These are phyloP conservation scores for Xylaria digitata DNA, from an alignment of 2,329 filamentous ascomycete species.

Conservation along the genomic window DNA sequence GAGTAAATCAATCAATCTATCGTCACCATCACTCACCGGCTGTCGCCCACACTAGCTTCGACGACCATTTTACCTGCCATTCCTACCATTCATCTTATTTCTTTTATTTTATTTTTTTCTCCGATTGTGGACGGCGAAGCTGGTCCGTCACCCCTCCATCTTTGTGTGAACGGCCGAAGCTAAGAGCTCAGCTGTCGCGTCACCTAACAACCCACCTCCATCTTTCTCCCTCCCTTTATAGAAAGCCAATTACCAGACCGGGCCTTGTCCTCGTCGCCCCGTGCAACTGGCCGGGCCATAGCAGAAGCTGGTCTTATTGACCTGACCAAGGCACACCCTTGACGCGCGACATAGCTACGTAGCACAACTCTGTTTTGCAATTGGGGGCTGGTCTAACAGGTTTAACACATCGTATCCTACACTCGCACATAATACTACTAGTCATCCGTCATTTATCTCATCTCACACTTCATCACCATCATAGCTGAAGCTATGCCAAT, in stretches of 20 bases:
- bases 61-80: neutral
- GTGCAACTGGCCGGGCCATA: slow-evolving; percentile 7
- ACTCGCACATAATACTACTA: neutral
- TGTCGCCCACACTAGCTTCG: neutral
- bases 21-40: slow-evolving; percentile 13
- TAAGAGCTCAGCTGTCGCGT: slow-evolving; percentile 27
- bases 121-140: slow-evolving; percentile 7
- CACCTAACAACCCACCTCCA: neutral
- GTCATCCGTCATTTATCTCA: neutral
- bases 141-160: neutral
- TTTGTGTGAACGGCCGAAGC: slow-evolving; percentile 24
- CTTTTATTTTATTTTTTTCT: neutral
- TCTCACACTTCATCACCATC: slow-evolving; percentile 11
- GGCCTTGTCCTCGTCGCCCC: neutral
- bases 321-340: neutral
- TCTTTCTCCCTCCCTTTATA: slow-evolving; percentile 8
- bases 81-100: neutral
- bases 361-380: slow-evolving; percentile 7
- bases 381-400: neutral
- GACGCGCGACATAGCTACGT: slow-evolving; percentile 1
- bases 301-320: neutral
- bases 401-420: neutral
- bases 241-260: neutral
- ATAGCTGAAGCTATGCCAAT: slow-evolving; percentile 15
- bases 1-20: slow-evolving; percentile 18